Base-by-base conservation (phyloP, 1,284 basidiomycete genomes). In the Fomitopsis betulina region DNA sequence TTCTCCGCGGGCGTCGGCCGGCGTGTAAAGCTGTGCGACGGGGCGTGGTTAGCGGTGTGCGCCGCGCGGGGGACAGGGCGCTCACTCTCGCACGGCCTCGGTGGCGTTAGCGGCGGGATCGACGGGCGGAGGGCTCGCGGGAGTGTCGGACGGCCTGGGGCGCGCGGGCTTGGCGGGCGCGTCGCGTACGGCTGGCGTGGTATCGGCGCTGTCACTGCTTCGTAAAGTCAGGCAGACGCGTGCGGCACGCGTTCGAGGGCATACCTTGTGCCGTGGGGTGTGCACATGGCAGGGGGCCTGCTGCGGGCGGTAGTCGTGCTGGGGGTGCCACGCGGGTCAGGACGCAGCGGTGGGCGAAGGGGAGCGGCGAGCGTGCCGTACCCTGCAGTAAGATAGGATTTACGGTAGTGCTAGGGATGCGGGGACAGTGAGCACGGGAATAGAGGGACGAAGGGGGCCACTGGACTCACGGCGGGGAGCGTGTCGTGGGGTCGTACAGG, bases 1-100 rank as follows among this genome's bases (percentile, higher is more conserved):
- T 68, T 67, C 65, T 76, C 76, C 7, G 72, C 73, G 12, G 64
- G 60, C 10, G 66, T 67, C 27, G 38, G 33, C 35, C 52, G 23
- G 17, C 55, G 47, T 12, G 55, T 2, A 1, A 37, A 17, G 5
- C 55, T 56, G n/a, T 25, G 43, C n/a, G 32, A 30, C 23, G 19
- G 17, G 21, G 43, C 32, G 53, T 5, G 13, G 38, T 43, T 17
- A 55, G 17, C 40, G 38, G n/a, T 6, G 40, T 21, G 40, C 10
- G 39, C 23, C 3, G 15, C 17, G 21, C 9, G 17, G 30, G n/a
- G 40, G 54, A 32, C 25, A 40, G 8, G 27, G 42, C 54, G 39
- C 49, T 33, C 21, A 51, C 49, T 51, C 49, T 10, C 32, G 17
- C 35, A 15, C 12, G 35, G 35, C 5, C n/a, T n/a, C 7, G 5